phyloP scores from a whole-genome alignment of 345 rosid genomes.

The Kernera saxatilis region DNA sequence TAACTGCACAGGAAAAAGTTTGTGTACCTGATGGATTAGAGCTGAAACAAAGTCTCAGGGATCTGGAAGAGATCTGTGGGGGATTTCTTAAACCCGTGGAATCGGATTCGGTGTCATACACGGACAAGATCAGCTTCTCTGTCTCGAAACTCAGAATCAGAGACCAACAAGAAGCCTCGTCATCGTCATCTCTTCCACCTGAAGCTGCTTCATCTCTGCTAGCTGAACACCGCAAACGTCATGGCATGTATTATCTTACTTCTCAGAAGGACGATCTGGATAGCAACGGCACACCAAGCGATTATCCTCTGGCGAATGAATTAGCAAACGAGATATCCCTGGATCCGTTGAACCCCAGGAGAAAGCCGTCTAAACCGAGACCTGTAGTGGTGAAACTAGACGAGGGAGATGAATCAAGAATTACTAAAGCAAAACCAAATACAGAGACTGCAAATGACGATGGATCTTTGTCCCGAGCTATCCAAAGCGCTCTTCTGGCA shows the following conservation, averaged over 20 bases:
- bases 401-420: conserved; percentile 44
- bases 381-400: conserved; percentile 88
- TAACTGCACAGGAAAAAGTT: conserved; percentile 64
- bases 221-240: conserved; percentile 80
- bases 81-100: conserved; percentile 37
- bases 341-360: conserved; percentile 44
- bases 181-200: conserved; percentile 22
- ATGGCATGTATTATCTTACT: conserved; percentile 74
- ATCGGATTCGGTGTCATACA: conserved; percentile 36
- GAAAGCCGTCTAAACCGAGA: conserved; percentile 61
- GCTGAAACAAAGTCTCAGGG: conserved; percentile 66
- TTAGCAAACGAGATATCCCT: conserved; percentile 41
- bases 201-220: conserved; percentile 53
- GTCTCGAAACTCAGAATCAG: conserved; percentile 34
- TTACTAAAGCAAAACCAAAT: conserved; percentile 22
- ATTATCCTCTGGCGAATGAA: conserved; percentile 63
- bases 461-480: conserved; percentile 50
- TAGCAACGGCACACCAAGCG: conserved; percentile 16
- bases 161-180: conserved; percentile 45
- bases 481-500: conserved; percentile 57
- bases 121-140: conserved; percentile 39
- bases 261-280: conserved; percentile 36
- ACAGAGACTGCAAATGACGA: conserved; percentile 27
- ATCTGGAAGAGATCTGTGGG: conserved; percentile 57
- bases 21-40: conserved; percentile 56